Conservation (phyloP, 345 rosid species). For the Sapria himalayana region DNA sequence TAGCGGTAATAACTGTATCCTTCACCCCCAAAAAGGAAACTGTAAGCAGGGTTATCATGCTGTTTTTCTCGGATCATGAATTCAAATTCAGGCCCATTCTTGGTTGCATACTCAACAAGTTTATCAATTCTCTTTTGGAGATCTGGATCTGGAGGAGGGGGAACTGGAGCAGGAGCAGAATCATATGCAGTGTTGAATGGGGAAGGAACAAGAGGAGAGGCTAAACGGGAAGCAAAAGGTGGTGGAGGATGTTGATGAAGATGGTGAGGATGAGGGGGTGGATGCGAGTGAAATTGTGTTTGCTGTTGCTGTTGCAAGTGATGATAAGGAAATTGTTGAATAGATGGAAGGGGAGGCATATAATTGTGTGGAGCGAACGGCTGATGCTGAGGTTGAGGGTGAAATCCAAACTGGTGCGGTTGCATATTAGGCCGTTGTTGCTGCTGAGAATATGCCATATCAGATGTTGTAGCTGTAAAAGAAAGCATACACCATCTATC, state of each 20-base stretch:
- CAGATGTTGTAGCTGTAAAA: conserved; percentile 33
- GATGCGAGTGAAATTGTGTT: conserved; percentile 26
- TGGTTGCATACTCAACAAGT: conserved; percentile 71
- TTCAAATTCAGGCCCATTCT: conserved; percentile 95
- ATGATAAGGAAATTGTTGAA: conserved; percentile 72
- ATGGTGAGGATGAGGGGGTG: conserved; percentile 46
- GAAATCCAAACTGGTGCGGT: conserved; percentile 59
- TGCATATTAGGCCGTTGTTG: conserved; percentile 48
- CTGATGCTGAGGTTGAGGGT: conserved; percentile 60
- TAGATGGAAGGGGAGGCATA: conserved; percentile 57
- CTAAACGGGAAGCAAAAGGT: conserved; percentile 41
- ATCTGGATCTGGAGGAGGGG: conserved; percentile 88
- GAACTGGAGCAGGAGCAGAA: conserved; percentile 43
- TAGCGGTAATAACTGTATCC: conserved; percentile 74
- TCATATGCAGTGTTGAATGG: conserved; percentile 50
- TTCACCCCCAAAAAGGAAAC: conserved; percentile 83
- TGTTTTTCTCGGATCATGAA: conserved; percentile 90
- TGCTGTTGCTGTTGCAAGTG: conserved; percentile 60
- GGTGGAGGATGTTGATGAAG: conserved; percentile 52
- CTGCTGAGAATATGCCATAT: conserved; percentile 65
- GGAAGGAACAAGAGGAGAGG: conserved; percentile 44
- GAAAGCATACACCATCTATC: too few relatives aligned
- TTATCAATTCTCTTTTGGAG: conserved; percentile 92
- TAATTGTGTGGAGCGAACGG: conserved; percentile 31
- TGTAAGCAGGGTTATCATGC: conserved; percentile 80